A percentile compares a stretch with the other conserved stretches of the same genome.
Conservation (phyloP, 331 rosid genomes). For the Quercus tomentella region DNA sequence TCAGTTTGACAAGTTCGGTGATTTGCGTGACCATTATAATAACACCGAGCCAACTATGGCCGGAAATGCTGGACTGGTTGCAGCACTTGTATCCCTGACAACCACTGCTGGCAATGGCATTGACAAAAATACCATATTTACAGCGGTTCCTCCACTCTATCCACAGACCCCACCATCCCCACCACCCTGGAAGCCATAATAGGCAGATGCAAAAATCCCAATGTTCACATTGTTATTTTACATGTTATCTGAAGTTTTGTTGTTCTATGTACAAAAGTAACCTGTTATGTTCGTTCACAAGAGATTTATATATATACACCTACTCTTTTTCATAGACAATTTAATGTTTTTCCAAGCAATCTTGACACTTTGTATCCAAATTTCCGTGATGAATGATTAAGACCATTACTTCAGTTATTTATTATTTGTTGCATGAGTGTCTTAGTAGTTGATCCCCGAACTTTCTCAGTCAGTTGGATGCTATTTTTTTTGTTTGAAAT, state of each 20-base stretch:
- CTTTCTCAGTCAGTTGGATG: no score
- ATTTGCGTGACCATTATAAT: constrained; percentile 28
- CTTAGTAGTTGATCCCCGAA: no score
- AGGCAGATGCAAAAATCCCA: background rate
- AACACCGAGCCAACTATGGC: constrained; percentile 62
- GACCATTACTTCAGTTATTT: background rate
- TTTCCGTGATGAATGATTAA: background rate
- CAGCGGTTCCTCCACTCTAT: constrained; percentile 55
- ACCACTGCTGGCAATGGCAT: constrained; percentile 33
- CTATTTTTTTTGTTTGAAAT: no score
- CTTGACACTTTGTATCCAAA: background rate
- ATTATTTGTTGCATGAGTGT: no score
- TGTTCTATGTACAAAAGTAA: background rate
- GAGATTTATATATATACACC: background rate
- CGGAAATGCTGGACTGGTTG: constrained; percentile 66
- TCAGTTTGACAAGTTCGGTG: constrained; percentile 39
- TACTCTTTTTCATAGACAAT: background rate
- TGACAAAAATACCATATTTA: constrained; percentile 54
- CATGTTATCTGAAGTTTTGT: background rate
- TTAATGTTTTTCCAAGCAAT: background rate
- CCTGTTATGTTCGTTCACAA: background rate
- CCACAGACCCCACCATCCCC: constrained; percentile 59
- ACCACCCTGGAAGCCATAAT: constrained; percentile 58
- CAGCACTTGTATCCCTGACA: constrained; percentile 57
- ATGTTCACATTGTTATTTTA: background rate